phyloP scores from a whole-genome alignment of 176 grass and related monocot species.

The Oryza nivara region DNA sequence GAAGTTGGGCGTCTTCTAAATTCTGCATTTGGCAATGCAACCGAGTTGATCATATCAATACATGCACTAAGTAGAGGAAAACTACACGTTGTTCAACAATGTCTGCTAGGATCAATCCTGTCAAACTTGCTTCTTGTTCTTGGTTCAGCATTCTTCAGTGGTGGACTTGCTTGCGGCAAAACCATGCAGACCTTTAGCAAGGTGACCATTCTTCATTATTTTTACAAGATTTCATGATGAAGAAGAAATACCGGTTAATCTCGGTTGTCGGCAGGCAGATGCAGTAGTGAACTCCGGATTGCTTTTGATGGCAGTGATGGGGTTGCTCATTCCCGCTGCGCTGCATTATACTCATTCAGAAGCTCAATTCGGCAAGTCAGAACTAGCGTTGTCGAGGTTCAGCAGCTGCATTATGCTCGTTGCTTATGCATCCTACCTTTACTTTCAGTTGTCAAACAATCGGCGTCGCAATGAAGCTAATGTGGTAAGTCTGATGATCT shows the following conservation, averaged over 20 bases:
- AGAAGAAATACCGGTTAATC: conserved; percentile 2
- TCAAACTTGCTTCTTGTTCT: conserved; percentile 83
- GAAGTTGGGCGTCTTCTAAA: conserved; percentile 69
- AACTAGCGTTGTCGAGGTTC: conserved; percentile 73
- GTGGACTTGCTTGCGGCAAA: conserved; percentile 63
- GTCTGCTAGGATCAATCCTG: conserved; percentile 76
- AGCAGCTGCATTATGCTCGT: conserved; percentile 84
- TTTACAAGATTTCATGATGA: neutral
- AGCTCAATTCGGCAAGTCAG: conserved; percentile 67
- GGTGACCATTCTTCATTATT: conserved; percentile 39
- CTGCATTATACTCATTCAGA: conserved; percentile 76
- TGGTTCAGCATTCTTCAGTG: conserved; percentile 71
- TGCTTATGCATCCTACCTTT: conserved; percentile 73
- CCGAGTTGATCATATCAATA: conserved; percentile 84
- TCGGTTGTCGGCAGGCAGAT: conserved; percentile 50
- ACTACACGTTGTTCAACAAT: conserved; percentile 71
- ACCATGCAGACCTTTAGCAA: conserved; percentile 69
- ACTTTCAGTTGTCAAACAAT: conserved; percentile 55
- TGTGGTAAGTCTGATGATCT: conserved; percentile 45
- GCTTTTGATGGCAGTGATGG: conserved; percentile 82
- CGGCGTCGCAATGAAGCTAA: conserved; percentile 27
- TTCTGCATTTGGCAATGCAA: conserved; percentile 83
- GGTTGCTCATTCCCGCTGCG: conserved; percentile 65
- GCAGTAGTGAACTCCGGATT: conserved; percentile 74
- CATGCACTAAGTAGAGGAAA: conserved; percentile 63